These are phyloP conservation scores for Domatiomyces globalis DNA, from an alignment of 2,329 filamentous ascomycete genomes.

Conservation along the genomic window DNA sequence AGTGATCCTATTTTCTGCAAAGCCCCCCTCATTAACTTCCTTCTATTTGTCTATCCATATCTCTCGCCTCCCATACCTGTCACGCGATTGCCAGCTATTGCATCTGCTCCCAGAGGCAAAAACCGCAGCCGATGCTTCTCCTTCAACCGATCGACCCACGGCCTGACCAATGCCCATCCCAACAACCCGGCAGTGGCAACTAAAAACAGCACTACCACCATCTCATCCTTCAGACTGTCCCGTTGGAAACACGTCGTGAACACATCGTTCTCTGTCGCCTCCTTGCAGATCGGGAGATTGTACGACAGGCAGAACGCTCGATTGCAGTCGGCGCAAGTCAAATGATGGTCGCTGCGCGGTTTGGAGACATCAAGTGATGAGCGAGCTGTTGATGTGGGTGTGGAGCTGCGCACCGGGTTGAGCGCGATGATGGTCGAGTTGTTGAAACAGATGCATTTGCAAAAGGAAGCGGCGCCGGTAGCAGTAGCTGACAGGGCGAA, in stretches of 20 bases:
- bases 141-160: conserved; percentile 20
- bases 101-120: not conserved
- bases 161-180: conserved; percentile 45
- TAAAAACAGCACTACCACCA: conserved; percentile 53
- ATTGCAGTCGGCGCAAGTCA: conserved; percentile 53
- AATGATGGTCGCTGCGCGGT: conserved; percentile 17
- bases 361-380: conserved; percentile 30
- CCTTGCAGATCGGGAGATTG: conserved; percentile 46
- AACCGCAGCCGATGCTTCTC: not conserved
- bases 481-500: conserved; percentile 6
- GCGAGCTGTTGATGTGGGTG: conserved; percentile 6
- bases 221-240: conserved; percentile 53
- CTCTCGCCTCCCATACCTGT: not conserved
- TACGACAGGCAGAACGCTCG: conserved; percentile 53
- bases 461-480: conserved; percentile 47
- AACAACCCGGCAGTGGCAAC: conserved; percentile 47
- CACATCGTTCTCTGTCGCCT: conserved; percentile 48
- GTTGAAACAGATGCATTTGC: conserved; percentile 56
- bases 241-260: conserved; percentile 54
- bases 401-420: conserved; percentile 27
- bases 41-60: not conserved
- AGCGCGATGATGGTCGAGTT: conserved; percentile 56
- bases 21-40: not conserved
- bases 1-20: not conserved
- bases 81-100: not conserved